Evolutionary conservation across 768 basidiomycete genomes (phyloP).

Genomic region (Macrolepiota dolichaula): DNA sequence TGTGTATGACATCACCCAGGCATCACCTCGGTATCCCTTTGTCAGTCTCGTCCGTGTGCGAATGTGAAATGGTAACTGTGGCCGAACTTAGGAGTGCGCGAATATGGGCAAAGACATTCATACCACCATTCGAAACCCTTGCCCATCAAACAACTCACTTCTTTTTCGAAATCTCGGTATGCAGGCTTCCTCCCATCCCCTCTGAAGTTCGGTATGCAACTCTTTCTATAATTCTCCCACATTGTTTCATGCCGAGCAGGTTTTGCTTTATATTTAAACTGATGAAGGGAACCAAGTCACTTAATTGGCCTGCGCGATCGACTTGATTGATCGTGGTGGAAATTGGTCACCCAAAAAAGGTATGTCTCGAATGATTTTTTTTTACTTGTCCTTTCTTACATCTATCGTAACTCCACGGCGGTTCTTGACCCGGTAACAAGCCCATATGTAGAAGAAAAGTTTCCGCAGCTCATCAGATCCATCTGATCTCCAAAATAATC

Average conservation of each 20-base stretch:
- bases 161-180: neutral
- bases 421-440: neutral
- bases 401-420: neutral
- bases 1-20: neutral
- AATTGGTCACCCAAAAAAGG: neutral
- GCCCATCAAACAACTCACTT: neutral
- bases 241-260: neutral
- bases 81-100: neutral
- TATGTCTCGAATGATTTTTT: neutral
- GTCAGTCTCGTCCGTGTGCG: neutral
- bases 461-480: constrained; percentile 5
- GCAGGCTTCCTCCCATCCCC: neutral
- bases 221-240: neutral
- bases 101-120: neutral
- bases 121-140: neutral
- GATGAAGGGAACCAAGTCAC: neutral
- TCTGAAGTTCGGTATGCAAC: neutral
- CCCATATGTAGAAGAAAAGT: constrained; percentile 5
- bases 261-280: neutral
- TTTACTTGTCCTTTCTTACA: neutral
- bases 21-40: neutral
- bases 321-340: neutral
- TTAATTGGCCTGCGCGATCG: neutral
- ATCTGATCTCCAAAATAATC: constrained; percentile 1
- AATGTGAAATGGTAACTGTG: neutral